Evolutionary conservation across 345 rosid genomes (phyloP), one percentile per base, ranked within the genome.

Genomic region (Pseudoturritis turrita): DNA sequence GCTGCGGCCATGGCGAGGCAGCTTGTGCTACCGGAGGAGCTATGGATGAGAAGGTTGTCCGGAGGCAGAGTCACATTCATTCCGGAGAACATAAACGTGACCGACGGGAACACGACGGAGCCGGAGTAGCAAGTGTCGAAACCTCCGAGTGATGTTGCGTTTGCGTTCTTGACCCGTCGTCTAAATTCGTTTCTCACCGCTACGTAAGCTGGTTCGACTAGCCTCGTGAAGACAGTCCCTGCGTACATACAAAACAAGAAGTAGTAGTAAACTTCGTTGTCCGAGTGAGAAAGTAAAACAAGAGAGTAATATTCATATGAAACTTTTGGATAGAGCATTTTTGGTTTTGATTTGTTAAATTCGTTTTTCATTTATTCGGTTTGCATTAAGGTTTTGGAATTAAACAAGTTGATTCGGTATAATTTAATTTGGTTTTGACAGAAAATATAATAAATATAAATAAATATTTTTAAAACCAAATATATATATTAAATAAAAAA

Each of bases 101-200:
- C 70, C 0, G 94, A 85, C 0, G 99, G 99, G 4, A 86, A 75
- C 3, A 77, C 82, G 7, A 91, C 85, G 2, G 96, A 84, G 26
- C 65, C 84, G 0, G 94, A n/a, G 85, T 91, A 95, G 65, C 99
- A 95, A 14, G 99, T 95, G 84, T 95, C 99, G 74, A 95, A 95
- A 13, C 99, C 99, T 0, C 99, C 99, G 0, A 95, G 86, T 4
- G 89, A 77, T 26, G 89, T 83, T 81, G 87, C 86, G 5, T 85
- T 82, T 33, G 81, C 76, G 66, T 74, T 83, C 59, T 73, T 84
- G 0, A 88, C 68, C 1, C 94, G 80, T 60, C 63, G 77, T 29
- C 97, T 77, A 79, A 89, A 89, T 77, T 79, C 97, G 56, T 95
- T 77, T 0, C 97, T 73, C 49, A 95, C 89, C 1, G 94, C 92